A percentile compares a stretch with the other conserved stretches of the same genome.
Evolutionary conservation across 2,329 filamentous ascomycete genomes (phyloP).

Genomic region (Xylaria sp.): DNA sequence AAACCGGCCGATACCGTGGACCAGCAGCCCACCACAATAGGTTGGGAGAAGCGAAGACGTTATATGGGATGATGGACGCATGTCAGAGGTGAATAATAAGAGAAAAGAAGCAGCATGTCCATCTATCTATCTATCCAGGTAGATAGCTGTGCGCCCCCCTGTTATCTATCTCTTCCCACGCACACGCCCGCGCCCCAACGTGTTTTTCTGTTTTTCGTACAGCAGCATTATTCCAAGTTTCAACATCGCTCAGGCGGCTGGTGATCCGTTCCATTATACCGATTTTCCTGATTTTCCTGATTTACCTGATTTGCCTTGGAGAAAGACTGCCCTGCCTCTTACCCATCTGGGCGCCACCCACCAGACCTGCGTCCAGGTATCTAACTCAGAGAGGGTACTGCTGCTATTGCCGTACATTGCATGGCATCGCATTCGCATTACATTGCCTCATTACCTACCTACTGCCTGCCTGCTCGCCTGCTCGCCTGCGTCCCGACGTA

Average conservation of each 20-base stretch:
- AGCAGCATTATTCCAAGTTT: constrained; percentile 20
- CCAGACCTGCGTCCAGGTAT: background rate
- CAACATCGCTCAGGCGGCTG: constrained; percentile 12
- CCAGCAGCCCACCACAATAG: constrained; percentile 29
- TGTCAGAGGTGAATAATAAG: constrained; percentile 24
- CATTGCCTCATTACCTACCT: background rate
- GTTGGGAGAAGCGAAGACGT: constrained; percentile 2
- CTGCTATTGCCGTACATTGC: constrained; percentile 1
- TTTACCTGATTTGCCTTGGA: constrained; percentile 3
- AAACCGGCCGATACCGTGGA: constrained; percentile 33
- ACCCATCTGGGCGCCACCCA: too few relatives aligned
- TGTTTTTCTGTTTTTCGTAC: constrained; percentile 11
- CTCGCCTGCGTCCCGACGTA: background rate
- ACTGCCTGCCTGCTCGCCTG: background rate
- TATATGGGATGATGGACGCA: constrained; percentile 32
- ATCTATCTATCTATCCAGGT: constrained; percentile 1
- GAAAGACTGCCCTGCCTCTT: background rate
- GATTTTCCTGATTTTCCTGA: background rate
- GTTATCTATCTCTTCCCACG: constrained; percentile 29
- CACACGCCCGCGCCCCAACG: constrained; percentile 10
- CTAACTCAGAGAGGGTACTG: background rate
- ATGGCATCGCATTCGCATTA: constrained; percentile 7
- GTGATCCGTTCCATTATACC: constrained; percentile 22
- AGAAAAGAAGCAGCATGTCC: constrained; percentile 12
- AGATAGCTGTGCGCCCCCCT: constrained; percentile 11